Base-by-base conservation (phyloP, 1,284 basidiomycete species). In the Peniophora sp. region DNA sequence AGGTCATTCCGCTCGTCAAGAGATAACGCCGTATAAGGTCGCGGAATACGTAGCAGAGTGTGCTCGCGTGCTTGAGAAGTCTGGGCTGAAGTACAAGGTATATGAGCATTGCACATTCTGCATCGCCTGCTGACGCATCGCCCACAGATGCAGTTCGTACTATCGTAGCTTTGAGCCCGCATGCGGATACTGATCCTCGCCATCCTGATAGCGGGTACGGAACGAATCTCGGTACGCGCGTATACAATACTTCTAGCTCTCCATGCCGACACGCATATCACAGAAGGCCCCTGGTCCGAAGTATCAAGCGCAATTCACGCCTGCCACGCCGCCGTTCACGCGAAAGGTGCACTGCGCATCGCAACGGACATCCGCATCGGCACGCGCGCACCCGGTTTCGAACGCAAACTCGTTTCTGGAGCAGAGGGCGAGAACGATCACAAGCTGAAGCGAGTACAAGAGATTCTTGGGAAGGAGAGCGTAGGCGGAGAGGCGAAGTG, bases 361-460 rank as follows among this genome's bases (percentile, higher is more conserved):
- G 84, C 89, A 22, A 93, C 92, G 6, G 93, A 97, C 66, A 88
- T 97, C 53, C 85, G 93, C 24, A 94, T 97, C 52, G 93, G 93
- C 42, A 97, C 93, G 0, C 80, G 93, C 42, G 76, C 47, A 17
- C 46, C 39, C 12, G 43, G 39, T 42, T 51, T 3, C 49, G 49
- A n/a, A 12, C 44, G 27, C 34, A 47, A 9, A 17, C 44, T 22
- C 24, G 34, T 78, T 77, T 24, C 77, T 85, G 35, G 65, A 65
- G 2, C 71, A 73, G 2, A 92, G 88, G 6, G 73, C 76, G 43
- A 90, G 83, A 95, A 95, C 58, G 79, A 80, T 22, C 69, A 70
- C 48, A 96, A 96, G 63, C 76, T 93, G 18, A 74, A 75, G 51
- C 78, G 92, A 12, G 91, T 96, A 1, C 75, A 88, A 58, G 83